A percentile compares a stretch with the other conserved stretches of the same genome.
Conservation (phyloP, 257 asterid genomes). For the Ocimum tenuiflorum region DNA sequence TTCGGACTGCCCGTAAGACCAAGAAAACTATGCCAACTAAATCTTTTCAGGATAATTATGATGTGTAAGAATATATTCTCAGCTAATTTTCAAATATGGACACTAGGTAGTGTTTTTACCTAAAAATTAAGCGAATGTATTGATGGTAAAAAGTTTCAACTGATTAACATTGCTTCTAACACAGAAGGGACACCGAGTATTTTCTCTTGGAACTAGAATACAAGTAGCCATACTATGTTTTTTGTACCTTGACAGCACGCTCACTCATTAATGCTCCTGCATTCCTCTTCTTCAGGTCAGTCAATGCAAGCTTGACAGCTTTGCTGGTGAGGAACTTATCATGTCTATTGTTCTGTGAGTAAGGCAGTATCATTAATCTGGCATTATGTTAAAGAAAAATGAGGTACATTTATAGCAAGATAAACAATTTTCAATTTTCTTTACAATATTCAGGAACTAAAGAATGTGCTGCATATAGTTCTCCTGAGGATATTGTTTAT, state of each 20-base stretch:
- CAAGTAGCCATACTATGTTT: not conserved
- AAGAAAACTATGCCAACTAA: not conserved
- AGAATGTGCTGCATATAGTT: constrained; percentile 8
- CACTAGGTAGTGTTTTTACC: not conserved
- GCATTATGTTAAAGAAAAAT: constrained; percentile 39
- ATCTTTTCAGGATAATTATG: not conserved
- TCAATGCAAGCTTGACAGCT: constrained; percentile 64
- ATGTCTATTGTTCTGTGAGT: constrained; percentile 20
- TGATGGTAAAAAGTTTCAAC: not conserved
- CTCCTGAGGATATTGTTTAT: constrained; percentile 54
- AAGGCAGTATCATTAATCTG: constrained; percentile 34
- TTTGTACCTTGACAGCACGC: constrained; percentile 67
- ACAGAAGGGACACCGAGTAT: not conserved
- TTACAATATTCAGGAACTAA: not conserved
- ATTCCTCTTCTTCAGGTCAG: constrained; percentile 63
- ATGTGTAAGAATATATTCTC: not conserved
- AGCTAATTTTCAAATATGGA: not conserved
- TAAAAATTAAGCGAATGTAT: not conserved
- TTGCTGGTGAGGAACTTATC: constrained; percentile 52
- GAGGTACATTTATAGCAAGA: not conserved
- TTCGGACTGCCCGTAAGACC: not conserved
- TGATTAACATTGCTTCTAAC: not conserved
- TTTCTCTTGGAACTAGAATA: not conserved
- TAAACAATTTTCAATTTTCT: not conserved
- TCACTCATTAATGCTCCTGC: constrained; percentile 63